A percentile compares a stretch with the other conserved stretches of the same genome.
Conservation (phyloP, 75 land plant genomes). For the Cunninghamia lanceolata region DNA sequence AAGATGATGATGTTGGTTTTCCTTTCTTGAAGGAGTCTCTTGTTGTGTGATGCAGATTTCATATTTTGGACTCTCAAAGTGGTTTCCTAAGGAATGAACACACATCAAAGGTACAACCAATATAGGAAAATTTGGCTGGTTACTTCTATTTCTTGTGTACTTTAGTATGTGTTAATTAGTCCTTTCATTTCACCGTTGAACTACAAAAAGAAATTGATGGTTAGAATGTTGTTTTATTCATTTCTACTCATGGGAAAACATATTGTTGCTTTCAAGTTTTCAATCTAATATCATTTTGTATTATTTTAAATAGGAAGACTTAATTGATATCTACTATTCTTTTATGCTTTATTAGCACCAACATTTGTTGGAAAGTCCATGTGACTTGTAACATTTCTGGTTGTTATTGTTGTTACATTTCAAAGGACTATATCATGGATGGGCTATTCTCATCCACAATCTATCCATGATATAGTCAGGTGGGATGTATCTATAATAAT, state of each 20-base stretch:
- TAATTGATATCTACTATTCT: neutral
- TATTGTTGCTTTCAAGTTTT: too few species aligned
- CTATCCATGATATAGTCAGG: too few species aligned
- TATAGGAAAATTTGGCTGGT: conserved; percentile 94
- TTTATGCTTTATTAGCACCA: neutral
- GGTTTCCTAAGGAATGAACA: conserved; percentile 90
- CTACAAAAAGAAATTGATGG: too few species aligned
- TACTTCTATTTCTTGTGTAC: conserved; percentile 1
- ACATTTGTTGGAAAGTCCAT: neutral
- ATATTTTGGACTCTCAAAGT: conserved; percentile 93
- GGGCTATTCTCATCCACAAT: too few species aligned
- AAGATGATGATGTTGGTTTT: too few species aligned
- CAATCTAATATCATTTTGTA: too few species aligned
- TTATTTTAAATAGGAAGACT: too few species aligned
- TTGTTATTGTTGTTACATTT: too few species aligned
- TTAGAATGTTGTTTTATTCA: neutral
- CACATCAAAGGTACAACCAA: conserved; percentile 82
- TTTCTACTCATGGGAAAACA: neutral
- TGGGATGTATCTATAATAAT: too few species aligned
- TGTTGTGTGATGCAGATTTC: conserved; percentile 47
- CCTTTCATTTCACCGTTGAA: neutral
- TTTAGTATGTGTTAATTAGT: conserved; percentile 1
- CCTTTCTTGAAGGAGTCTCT: too few species aligned
- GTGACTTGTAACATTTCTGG: too few species aligned
- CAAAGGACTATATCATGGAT: too few species aligned